Conservation (phyloP, 2,329 filamentous ascomycete species). For the Elsinoe batatas region DNA sequence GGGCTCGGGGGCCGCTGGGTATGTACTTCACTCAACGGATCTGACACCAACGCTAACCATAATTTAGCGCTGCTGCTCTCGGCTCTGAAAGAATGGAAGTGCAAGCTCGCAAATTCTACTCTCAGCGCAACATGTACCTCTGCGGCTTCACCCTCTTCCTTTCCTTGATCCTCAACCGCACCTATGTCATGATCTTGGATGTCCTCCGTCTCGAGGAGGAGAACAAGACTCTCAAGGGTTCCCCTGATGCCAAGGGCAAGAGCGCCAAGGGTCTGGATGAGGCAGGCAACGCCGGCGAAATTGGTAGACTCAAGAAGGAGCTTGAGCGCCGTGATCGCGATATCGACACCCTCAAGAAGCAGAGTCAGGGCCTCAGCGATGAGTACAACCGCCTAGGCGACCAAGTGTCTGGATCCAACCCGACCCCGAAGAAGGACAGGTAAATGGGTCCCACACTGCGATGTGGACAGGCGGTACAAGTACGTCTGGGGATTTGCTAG, state of each 20-base stretch:
- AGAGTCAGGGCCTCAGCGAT: conserved; percentile 68
- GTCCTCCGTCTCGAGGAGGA: conserved; percentile 86
- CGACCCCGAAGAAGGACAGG: conserved; percentile 46
- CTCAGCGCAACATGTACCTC: conserved; percentile 99
- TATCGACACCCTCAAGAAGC: conserved; percentile 83
- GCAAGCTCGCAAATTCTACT: conserved; percentile 99
- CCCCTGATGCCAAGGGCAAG: conserved; percentile 48
- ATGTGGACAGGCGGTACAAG: not conserved
- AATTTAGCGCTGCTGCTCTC: conserved; percentile 57
- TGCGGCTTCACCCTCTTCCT: conserved; percentile 99
- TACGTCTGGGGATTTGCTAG: not conserved
- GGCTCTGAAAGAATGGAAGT: conserved; percentile 93
- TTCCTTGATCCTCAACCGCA: conserved; percentile 96
- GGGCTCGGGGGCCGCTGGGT: conserved; percentile 42
- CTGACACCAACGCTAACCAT: conserved; percentile 15
- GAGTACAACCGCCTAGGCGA: conserved; percentile 84
- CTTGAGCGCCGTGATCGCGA: conserved; percentile 68
- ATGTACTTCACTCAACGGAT: conserved; percentile 19
- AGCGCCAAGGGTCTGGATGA: conserved; percentile 61
- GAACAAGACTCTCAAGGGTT: conserved; percentile 70
- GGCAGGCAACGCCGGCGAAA: conserved; percentile 65
- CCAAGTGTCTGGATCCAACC: conserved; percentile 55
- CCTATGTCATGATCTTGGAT: conserved; percentile 94
- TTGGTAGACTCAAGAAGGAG: conserved; percentile 57
- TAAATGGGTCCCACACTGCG: conserved; percentile 27